Evolutionary conservation across 139 green algal genomes (phyloP).

Genomic region (Spirogloea muscicola): DNA sequence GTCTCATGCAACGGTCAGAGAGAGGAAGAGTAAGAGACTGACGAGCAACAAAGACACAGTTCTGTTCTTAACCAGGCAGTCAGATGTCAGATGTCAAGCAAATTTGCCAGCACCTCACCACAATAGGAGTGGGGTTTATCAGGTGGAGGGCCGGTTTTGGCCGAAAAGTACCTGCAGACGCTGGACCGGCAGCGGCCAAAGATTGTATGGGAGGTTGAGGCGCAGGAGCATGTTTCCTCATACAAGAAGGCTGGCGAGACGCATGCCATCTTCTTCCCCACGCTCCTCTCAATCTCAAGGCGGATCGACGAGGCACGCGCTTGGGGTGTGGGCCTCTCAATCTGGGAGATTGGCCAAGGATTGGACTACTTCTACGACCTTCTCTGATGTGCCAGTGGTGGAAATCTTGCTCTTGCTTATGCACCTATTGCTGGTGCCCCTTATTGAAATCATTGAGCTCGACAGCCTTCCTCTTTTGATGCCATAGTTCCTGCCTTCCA

Average conservation of each 20-base stretch:
- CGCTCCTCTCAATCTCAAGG: constrained; percentile 37
- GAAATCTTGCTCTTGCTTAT: too few species aligned
- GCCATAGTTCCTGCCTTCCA: too few species aligned
- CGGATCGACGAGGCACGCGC: constrained; percentile 38
- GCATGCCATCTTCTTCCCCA: constrained; percentile 44
- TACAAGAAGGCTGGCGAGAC: not conserved
- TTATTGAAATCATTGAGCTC: too few species aligned
- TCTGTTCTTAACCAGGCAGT: too few species aligned
- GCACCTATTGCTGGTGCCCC: too few species aligned
- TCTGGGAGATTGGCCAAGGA: constrained; percentile 51
- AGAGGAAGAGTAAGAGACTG: too few species aligned
- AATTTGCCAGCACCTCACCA: too few species aligned
- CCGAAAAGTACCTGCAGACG: constrained; percentile 37
- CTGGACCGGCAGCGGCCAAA: constrained; percentile 26
- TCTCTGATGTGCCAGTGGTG: constrained; percentile 15
- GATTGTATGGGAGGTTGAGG: constrained; percentile 22
- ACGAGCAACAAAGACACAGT: too few species aligned
- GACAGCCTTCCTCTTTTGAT: too few species aligned
- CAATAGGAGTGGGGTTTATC: too few species aligned
- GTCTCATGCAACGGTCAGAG: too few species aligned
- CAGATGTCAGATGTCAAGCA: too few species aligned
- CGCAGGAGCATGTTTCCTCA: constrained; percentile 38
- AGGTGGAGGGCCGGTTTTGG: constrained; percentile 27
- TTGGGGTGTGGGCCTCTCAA: constrained; percentile 41
- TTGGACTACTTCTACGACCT: constrained; percentile 53